Evolutionary conservation across 2,329 filamentous ascomycete species (phyloP), one percentile per base, ranked within the genome.

Genomic region (Stagonosporopsis cucurbitacearum): DNA sequence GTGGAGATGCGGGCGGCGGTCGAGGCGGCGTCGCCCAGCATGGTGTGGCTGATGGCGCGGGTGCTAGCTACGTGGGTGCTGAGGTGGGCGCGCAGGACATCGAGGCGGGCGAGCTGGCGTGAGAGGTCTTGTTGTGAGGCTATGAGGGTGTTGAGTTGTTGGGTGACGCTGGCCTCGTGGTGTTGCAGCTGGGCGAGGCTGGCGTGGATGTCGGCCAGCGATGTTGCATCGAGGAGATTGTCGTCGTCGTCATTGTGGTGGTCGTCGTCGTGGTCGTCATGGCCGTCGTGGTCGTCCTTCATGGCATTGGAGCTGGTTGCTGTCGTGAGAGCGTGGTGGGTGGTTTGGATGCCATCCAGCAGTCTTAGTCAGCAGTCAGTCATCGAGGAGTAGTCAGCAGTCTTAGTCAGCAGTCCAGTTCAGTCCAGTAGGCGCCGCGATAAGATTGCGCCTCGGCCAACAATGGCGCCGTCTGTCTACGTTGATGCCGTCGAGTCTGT

Each of bases 1-100:
- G 87, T 87, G 51, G 92, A 96, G 61, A 98, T 89, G 53, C 91
- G 86, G 50, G 88, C 87, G 3, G 95, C 95, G 30, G 93, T 98
- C 47, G 88, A 84, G 19, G 95, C 90, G 26, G 95, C 93, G 39
- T 88, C 86, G 36, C 91, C 88, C 57, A 99, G 88, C 90, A 97
- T 96, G 73, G 87, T 89, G 84, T 92, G 91, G 81, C 91, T 90
- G 70, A 99, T 89, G 40, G 88, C 83, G 59, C 94, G 86, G 13
- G 92, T 89, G 45, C 90, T 89, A 69, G 93, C 89, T 46, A 90
- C 90, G 72, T 98, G 95, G 5, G 92, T 86, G 55, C 92, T 92
- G 28, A 98, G 84, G 61, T 93, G 89, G 37, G 93, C 93, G 64
- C 95, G 90, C 50, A 97, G 84, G 26, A 96, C 83, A 76, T 99